Evolutionary conservation across 2,329 filamentous ascomycete genomes (phyloP).

Genomic region (Didymella keratinophila): DNA sequence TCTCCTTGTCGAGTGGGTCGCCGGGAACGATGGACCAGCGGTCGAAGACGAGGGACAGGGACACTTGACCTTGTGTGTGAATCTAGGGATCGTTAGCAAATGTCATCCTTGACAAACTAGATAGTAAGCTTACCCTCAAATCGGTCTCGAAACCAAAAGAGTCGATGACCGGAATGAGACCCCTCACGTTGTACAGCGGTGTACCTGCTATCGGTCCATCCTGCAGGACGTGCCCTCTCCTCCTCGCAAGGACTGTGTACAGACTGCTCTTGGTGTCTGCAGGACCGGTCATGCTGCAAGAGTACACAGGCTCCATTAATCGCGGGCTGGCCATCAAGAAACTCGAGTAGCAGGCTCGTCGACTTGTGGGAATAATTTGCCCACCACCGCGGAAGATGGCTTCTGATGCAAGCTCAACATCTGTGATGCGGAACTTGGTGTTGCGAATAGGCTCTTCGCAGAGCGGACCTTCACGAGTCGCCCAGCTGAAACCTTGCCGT

Average conservation of each 20-base stretch:
- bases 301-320: conserved; percentile 96
- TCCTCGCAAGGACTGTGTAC: conserved; percentile 88
- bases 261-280: conserved; percentile 87
- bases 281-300: conserved; percentile 89
- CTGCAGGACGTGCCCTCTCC: conserved; percentile 90
- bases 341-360: conserved; percentile 91
- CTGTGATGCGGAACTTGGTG: conserved; percentile 95
- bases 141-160: conserved; percentile 98
- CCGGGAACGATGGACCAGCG: conserved; percentile 95
- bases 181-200: conserved; percentile 89
- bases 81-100: conserved; percentile 60
- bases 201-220: conserved; percentile 95
- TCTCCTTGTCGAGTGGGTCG: conserved; percentile 88
- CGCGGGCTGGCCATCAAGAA: conserved; percentile 97
- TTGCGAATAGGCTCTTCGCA: conserved; percentile 99
- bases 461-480: conserved; percentile 89
- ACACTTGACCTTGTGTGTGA: conserved; percentile 91
- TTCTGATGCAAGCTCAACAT: conserved; percentile 84
- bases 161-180: conserved; percentile 94
- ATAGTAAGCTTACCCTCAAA: conserved; percentile 62
- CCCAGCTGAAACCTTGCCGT: conserved; percentile 96
- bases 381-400: conserved; percentile 95
- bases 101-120: background rate
- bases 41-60: conserved; percentile 91
- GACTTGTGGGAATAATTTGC: conserved; percentile 94